Conservation (phyloP, 2,329 filamentous ascomycete species). For the Passalora sequoiae region DNA sequence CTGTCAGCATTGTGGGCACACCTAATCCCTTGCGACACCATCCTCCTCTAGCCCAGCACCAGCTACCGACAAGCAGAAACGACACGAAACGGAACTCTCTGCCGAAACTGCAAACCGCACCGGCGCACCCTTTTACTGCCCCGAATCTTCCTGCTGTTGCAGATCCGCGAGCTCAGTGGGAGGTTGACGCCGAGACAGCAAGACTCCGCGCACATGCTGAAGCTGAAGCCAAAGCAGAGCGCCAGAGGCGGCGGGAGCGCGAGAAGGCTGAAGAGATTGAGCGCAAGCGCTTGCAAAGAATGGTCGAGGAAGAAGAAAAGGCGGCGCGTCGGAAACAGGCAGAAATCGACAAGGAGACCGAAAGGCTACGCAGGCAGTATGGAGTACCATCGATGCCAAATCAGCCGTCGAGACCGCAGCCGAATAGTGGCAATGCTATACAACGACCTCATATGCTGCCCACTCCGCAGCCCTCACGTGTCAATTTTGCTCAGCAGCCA, state of each 20-base stretch:
- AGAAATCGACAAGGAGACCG: conserved; percentile 67
- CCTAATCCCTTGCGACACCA: conserved; percentile 19
- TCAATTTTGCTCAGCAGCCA: conserved; percentile 17
- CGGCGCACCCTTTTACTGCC: conserved; percentile 11
- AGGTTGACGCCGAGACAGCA: conserved; percentile 48
- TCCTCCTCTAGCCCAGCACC: conserved; percentile 10
- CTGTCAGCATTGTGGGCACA: conserved; percentile 17
- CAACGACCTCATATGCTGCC: conserved; percentile 17
- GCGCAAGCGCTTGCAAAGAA: conserved; percentile 53
- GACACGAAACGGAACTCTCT: conserved; percentile 24
- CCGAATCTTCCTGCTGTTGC: conserved; percentile 35
- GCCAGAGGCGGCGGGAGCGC: conserved; percentile 48
- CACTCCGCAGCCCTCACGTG: conserved; percentile 22
- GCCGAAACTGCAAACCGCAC: conserved; percentile 27
- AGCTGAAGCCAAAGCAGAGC: conserved; percentile 46
- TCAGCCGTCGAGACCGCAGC: conserved; percentile 6
- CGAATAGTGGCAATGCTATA: conserved; percentile 14
- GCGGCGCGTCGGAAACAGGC: conserved; percentile 48
- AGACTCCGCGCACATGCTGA: conserved; percentile 41
- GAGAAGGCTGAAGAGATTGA: conserved; percentile 55
- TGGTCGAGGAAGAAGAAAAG: conserved; percentile 52
- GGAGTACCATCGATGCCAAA: conserved; percentile 50
- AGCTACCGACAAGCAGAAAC: conserved; percentile 9
- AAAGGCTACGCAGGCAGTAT: conserved; percentile 63
- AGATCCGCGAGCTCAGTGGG: conserved; percentile 51